These are phyloP conservation scores for Nakazawaea holstii DNA, from an alignment of 805 yeast genomes.

Conservation along the genomic window DNA sequence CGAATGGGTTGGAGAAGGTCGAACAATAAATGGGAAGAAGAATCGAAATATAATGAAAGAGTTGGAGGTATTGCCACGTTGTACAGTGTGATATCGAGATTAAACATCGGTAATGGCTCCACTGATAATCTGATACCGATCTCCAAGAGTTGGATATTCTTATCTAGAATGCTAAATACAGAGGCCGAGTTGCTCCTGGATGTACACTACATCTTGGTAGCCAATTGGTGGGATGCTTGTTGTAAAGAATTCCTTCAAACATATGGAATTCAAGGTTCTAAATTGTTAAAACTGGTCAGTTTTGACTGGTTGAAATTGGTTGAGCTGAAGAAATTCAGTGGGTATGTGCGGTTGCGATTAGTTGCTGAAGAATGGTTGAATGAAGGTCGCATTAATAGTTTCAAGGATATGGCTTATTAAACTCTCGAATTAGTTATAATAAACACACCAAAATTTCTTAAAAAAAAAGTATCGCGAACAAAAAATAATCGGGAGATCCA, in stretches of 20 bases:
- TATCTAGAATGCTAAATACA: slow-evolving; percentile 68
- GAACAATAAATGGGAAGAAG: slow-evolving; percentile 50
- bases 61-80: slow-evolving; percentile 81
- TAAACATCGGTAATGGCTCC: slow-evolving; percentile 35
- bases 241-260: slow-evolving; percentile 47
- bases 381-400: slow-evolving; percentile 38
- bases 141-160: slow-evolving; percentile 57
- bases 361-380: slow-evolving; percentile 75
- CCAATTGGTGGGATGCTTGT: slow-evolving; percentile 91
- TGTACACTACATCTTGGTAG: slow-evolving; percentile 64
- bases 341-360: slow-evolving; percentile 72
- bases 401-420: slow-evolving; percentile 36
- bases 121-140: slow-evolving; percentile 33
- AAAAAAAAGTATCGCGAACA: neutral
- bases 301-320: slow-evolving; percentile 49
- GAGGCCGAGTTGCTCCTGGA: slow-evolving; percentile 46
- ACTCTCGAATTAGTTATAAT: neutral
- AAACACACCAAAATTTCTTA: neutral
- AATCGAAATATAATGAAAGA: slow-evolving; percentile 74
- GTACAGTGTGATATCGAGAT: slow-evolving; percentile 68
- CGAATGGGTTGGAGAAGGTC: slow-evolving; percentile 80
- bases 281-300: slow-evolving; percentile 46
- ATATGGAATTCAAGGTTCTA: slow-evolving; percentile 68
- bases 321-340: slow-evolving; percentile 52
- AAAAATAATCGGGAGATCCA: neutral